A percentile compares a stretch with the other conserved stretches of the same genome.
These are phyloP conservation scores for Diplotaxis tenuifolia DNA, from an alignment of 345 rosid genomes.

Conservation along the genomic window DNA sequence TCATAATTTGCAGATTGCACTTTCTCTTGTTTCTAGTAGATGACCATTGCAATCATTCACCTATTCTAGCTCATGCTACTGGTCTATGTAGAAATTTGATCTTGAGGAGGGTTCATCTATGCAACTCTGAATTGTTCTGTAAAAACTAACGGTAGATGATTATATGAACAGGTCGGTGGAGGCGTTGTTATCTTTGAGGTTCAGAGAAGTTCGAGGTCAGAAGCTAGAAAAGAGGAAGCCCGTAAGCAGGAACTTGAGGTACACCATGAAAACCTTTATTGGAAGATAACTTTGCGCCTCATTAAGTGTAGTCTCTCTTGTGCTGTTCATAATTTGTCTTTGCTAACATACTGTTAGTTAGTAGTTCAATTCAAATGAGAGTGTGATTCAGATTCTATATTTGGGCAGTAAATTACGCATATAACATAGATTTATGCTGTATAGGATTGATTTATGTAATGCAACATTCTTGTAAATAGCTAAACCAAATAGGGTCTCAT, in stretches of 20 bases:
- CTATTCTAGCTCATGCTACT: too few species aligned
- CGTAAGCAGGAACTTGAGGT: slow-evolving; percentile 80
- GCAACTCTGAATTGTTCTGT: neutral
- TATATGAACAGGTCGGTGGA: slow-evolving; percentile 66
- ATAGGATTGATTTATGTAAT: neutral
- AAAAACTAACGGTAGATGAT: slow-evolving; percentile 3
- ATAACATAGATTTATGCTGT: neutral
- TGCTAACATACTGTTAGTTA: neutral
- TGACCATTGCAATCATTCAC: neutral
- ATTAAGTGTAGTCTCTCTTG: neutral
- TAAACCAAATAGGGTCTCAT: neutral
- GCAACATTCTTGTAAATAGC: neutral
- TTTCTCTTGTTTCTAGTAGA: neutral
- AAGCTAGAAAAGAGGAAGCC: slow-evolving; percentile 76
- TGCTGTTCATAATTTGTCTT: neutral
- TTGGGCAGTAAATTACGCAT: neutral
- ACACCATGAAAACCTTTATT: neutral
- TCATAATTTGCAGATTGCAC: neutral
- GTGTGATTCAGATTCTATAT: neutral
- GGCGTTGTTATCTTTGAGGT: slow-evolving; percentile 78
- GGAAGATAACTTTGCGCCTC: neutral
- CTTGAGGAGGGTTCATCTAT: neutral
- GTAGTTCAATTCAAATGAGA: neutral
- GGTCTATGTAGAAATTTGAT: slow-evolving; percentile 1
- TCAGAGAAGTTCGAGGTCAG: slow-evolving; percentile 87